Evolutionary conservation across 2,329 filamentous ascomycete species (phyloP), one percentile per base, ranked within the genome.

Genomic region (Aspergillus ochraceus): DNA sequence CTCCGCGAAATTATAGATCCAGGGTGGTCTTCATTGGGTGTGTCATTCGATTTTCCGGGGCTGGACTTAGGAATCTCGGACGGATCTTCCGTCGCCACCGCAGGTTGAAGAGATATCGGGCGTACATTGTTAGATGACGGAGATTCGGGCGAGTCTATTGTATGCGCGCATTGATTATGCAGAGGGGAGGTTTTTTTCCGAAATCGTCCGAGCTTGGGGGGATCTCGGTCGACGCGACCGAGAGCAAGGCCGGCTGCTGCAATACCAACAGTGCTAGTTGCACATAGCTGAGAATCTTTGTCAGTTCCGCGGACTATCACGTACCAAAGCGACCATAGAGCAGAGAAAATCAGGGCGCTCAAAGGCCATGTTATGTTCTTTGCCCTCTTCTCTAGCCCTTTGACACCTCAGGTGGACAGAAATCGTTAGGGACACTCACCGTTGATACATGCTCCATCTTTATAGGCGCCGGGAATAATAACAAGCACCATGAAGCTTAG

Each of bases 231-330:
- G 58, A 80, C 79, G 66, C 81, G 82, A 69, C 82, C 84, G 68
- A 87, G 79, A 58, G 83, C 83, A 65, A 85, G 78, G 62, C 86
- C 86, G 59, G 85, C 79, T 58, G 83, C 81, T 65, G 85, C 86
- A 65, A 86, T 80, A 72, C 84, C 84, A 76, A 87, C 79, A 68
- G 84, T 86, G 79, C 84, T 84, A 73, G 85, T 78, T 70, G 86
- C 86, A 84, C 84, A 86, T 68, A 88, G 81, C 85, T 87, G 67
- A 53, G 30, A 42, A 30, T 46, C 19, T 19, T 19, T 30, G 54
- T 69, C 52, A 67, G 63, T 53, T 9, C 32, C 39, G n/a, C 26
- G 20, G 20, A 11, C 6, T 42, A 19, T 42, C 17, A 39, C 29
- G n/a, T 6, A 3, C 22, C 30, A 42, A 36, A 26, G 30, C 20